Base-by-base conservation (phyloP, 805 yeast species). In the Candida rishiriensis region DNA sequence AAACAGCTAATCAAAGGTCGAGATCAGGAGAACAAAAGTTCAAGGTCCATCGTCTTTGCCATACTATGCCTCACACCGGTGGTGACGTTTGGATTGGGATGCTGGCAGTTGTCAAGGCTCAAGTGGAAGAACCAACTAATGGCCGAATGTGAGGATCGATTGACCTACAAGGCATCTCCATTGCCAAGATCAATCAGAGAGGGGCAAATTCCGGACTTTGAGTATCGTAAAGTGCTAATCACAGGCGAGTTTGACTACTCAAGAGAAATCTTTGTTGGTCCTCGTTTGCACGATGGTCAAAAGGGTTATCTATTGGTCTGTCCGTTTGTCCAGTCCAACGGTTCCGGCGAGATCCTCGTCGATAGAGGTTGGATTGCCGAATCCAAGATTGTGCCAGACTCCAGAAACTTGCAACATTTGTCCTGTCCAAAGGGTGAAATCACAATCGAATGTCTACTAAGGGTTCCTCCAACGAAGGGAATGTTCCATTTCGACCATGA, bases 341-440 rank as follows among this genome's bases (percentile, higher is more conserved):
- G 88, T 18, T 93, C 89, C 2, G 76, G 82, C 39, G 90, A 86
- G 42, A 70, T 93, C 14, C 68, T 93, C 42, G 75, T 93, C 28
- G 95, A 88, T 61, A 76, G 99, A 52, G 99, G 99, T 13, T 93
- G 97, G 95, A 79, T 93, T 38, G 68, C 78, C 21, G 88, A 85
- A 52, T 85, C 79, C 12, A 79, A 78, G 49, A 77, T 79, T 43
- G 63, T 65, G 61, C 95, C 71, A 47, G 72, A 45, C 52, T 71
- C 52, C 54, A 85, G 78, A 46, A 65, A 65, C 11, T 71, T 90
- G 45, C 74, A 77, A 17, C 88, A 85, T 60, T 69, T 86, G 47
- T 81, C 95, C 1, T 59, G 84, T 46, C 96, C 96, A 1, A 66
- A 69, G 47, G 90, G 88, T 1, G 83, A 76, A 46, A 85, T 87